Conservation (phyloP, 805 yeast genomes). For the Zygoascus ofunaensis region DNA sequence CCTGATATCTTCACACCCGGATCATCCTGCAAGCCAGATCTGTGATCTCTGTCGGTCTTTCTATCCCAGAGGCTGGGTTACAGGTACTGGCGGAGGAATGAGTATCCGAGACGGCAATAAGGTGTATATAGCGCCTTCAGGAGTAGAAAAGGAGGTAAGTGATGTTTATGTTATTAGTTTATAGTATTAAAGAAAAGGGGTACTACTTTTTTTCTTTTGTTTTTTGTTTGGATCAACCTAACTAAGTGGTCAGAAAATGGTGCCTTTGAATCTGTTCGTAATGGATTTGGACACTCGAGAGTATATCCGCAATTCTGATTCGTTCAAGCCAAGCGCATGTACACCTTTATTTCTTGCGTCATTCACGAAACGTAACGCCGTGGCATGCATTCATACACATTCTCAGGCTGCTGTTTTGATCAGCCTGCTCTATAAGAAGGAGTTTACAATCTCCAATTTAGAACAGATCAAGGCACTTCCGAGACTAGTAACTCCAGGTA, state of each 20-base stretch:
- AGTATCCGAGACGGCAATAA: slow-evolving; percentile 52
- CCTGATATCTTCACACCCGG: slow-evolving; percentile 35
- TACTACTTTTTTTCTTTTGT: neutral
- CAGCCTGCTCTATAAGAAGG: slow-evolving; percentile 58
- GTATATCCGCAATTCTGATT: slow-evolving; percentile 51
- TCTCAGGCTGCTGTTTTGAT: slow-evolving; percentile 82
- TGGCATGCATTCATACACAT: slow-evolving; percentile 93
- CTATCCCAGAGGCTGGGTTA: slow-evolving; percentile 79
- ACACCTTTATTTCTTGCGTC: slow-evolving; percentile 80
- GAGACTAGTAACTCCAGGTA: slow-evolving; percentile 52
- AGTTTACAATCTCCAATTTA: slow-evolving; percentile 66
- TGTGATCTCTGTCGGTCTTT: slow-evolving; percentile 72
- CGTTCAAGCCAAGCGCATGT: slow-evolving; percentile 84
- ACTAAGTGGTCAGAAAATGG: slow-evolving; percentile 45
- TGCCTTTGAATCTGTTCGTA: slow-evolving; percentile 74
- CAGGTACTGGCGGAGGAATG: slow-evolving; percentile 96
- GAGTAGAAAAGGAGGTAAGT: slow-evolving; percentile 74
- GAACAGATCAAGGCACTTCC: slow-evolving; percentile 95
- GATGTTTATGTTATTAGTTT: neutral
- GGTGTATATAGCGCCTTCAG: slow-evolving; percentile 85
- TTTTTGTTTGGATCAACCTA: neutral
- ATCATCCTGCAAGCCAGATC: slow-evolving; percentile 76
- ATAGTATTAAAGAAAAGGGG: neutral
- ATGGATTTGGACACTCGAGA: slow-evolving; percentile 46
- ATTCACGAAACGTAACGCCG: slow-evolving; percentile 59